Percentiles rank a stretch among this genome's conserved stretches.
phyloP scores from a whole-genome alignment of 129 eudicot species.

The Sambucus nigra region DNA sequence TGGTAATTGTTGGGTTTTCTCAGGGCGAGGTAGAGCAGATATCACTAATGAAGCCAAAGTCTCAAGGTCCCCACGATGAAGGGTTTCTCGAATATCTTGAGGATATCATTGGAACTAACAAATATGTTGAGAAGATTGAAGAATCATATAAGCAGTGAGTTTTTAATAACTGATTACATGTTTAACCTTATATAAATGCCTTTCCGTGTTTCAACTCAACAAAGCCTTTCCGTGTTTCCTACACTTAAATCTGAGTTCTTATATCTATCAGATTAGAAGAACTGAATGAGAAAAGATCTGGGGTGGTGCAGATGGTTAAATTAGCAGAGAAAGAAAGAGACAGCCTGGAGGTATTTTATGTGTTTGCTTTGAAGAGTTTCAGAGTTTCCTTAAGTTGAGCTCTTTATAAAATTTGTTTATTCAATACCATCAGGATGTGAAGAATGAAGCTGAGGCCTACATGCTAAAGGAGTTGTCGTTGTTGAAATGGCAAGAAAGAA shows the following conservation, averaged over 20 bases:
- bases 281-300: conserved; percentile 73
- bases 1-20: conserved; percentile 5
- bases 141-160: conserved; percentile 82
- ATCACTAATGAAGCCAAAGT: conserved; percentile 93
- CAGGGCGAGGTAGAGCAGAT: conserved; percentile 99
- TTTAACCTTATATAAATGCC: no score
- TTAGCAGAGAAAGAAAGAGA: conserved; percentile 97
- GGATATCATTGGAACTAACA: conserved; percentile 91
- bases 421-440: conserved; percentile 47
- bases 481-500: conserved; percentile 89
- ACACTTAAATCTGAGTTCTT: no score
- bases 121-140: conserved; percentile 85
- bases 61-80: conserved; percentile 91
- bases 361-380: not conserved
- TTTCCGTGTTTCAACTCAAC: no score
- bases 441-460: conserved; percentile 90
- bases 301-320: conserved; percentile 96
- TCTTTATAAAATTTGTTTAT: conserved; percentile 3
- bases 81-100: conserved; percentile 95
- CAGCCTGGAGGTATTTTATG: conserved; percentile 63
- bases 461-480: conserved; percentile 84
- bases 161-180: not conserved
- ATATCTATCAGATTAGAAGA: conserved; percentile 93
- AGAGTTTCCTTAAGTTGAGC: not conserved
- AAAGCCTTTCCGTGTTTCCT: no score